phyloP scores from a whole-genome alignment of 345 rosid species.

The Iberis pinnata region DNA sequence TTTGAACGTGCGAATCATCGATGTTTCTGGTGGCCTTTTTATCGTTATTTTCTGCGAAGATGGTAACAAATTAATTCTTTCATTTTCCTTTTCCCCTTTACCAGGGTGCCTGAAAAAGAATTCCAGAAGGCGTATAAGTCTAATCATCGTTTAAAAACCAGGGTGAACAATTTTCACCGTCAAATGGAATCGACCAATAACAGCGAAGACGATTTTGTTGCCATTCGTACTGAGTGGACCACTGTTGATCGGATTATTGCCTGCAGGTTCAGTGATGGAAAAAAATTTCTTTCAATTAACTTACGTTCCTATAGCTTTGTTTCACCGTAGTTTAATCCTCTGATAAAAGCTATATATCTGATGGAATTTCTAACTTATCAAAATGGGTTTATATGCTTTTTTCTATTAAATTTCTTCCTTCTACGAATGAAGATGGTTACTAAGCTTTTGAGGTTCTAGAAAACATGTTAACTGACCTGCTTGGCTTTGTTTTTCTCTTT shows the following conservation, averaged over 20 bases:
- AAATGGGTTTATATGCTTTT: constrained; percentile 4
- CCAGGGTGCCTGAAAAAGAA: constrained; percentile 94
- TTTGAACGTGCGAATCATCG: constrained; percentile 8
- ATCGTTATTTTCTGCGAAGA: background rate
- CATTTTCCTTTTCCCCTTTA: background rate
- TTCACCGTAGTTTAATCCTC: background rate
- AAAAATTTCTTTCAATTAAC: background rate
- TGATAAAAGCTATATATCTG: background rate
- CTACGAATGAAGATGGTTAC: too few relatives aligned
- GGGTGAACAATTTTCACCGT: constrained; percentile 82
- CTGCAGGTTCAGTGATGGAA: constrained; percentile 51
- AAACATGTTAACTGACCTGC: background rate
- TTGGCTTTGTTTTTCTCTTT: background rate
- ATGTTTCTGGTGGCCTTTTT: constrained; percentile 7
- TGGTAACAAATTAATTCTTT: constrained; percentile 1
- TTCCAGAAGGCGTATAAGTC: constrained; percentile 87
- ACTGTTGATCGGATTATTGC: constrained; percentile 96
- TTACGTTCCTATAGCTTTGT: background rate
- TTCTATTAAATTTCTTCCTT: background rate
- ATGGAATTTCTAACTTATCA: constrained; percentile 8
- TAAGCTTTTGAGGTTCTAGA: background rate
- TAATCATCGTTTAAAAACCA: constrained; percentile 80
- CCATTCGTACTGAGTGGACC: constrained; percentile 98
- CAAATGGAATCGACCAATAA: constrained; percentile 57
- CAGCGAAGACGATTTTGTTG: constrained; percentile 77